phyloP scores from a whole-genome alignment of 2,329 filamentous ascomycete species.

The Aspergillus floridensis region DNA sequence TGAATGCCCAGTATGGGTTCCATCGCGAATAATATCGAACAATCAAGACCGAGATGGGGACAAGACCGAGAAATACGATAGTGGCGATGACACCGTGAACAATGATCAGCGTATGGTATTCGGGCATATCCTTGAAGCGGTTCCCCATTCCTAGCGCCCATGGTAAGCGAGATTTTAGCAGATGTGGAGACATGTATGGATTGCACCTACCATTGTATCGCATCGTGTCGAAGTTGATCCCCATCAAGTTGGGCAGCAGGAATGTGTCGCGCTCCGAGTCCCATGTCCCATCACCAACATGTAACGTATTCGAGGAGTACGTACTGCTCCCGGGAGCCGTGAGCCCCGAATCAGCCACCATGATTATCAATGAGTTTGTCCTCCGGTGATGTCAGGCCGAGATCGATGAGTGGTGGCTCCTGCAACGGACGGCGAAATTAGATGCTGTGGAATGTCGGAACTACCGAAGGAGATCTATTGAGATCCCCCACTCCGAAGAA shows the following conservation, averaged over 20 bases:
- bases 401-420: not conserved
- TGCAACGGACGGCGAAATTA: slow-evolving; percentile 17
- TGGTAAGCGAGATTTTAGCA: slow-evolving; percentile 11
- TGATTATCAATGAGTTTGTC: slow-evolving; percentile 16
- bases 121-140: slow-evolving; percentile 58
- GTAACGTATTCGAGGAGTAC: slow-evolving; percentile 60
- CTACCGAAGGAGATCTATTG: slow-evolving; percentile 43
- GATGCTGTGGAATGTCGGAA: slow-evolving; percentile 39
- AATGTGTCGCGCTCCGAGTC: slow-evolving; percentile 61
- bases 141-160: slow-evolving; percentile 60
- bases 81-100: slow-evolving; percentile 61
- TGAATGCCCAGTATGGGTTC: slow-evolving; percentile 55
- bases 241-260: slow-evolving; percentile 62
- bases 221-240: slow-evolving; percentile 65
- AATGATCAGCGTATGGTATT: slow-evolving; percentile 58
- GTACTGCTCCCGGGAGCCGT: slow-evolving; percentile 60
- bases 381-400: slow-evolving; percentile 6
- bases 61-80: slow-evolving; percentile 59
- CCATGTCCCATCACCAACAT: slow-evolving; percentile 67
- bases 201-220: slow-evolving; percentile 59
- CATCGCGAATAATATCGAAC: slow-evolving; percentile 59
- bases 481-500: slow-evolving; percentile 44
- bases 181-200: not conserved
- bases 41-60: slow-evolving; percentile 59
- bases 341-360: slow-evolving; percentile 41